Evolutionary conservation across 2,329 filamentous ascomycete species (phyloP), one percentile per base, ranked within the genome.

Genomic region (Pyrenophora teres): DNA sequence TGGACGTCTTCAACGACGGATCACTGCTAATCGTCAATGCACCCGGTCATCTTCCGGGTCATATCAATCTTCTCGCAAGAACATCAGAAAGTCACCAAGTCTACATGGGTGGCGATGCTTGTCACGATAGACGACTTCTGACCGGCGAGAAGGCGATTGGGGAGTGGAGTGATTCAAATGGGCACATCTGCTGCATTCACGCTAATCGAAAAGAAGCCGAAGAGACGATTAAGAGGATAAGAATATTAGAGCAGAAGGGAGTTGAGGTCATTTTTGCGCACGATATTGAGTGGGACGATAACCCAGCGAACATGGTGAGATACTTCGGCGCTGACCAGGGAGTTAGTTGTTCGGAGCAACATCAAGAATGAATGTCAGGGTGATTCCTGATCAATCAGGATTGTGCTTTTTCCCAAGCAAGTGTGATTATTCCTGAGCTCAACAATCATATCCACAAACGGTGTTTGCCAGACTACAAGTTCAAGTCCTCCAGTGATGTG

Each of bases 31-130:
- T 83, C 0, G 71, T 83, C 12, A 73, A 82, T 56, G 76, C 76
- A 0, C 81, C 81, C 0, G 81, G 81, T 0, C 81, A 83, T 62
- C 61, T 83, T 0, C 76, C 77, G 1, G 81, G 81, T 0, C 81
- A 83, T 53, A 68, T 83, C 6, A 83, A 82, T 46, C 59, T 83
- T 0, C 73, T 83, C 0, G 77, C 73, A 6, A 72, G 76, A 0
- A 71, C 74, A 0, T 71, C 69, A 0, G 49, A 65, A 2, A 52
- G 59, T 12, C 72, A 74, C 15, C 78, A 76, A 62, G 63, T 82
- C 1, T 80, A 79, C 56, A 74, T 84, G 1, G 79, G 74, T 7
- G 82, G 81, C 2, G 82, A 85, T 64, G 77, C 78, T 15, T 84
- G 79, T 51, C 82, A 85, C 56, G 80, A 84, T 56, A 68, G 71